Conservation (phyloP, 2,329 filamentous ascomycete genomes). For the Phaeosphaeriaceae sp. region DNA sequence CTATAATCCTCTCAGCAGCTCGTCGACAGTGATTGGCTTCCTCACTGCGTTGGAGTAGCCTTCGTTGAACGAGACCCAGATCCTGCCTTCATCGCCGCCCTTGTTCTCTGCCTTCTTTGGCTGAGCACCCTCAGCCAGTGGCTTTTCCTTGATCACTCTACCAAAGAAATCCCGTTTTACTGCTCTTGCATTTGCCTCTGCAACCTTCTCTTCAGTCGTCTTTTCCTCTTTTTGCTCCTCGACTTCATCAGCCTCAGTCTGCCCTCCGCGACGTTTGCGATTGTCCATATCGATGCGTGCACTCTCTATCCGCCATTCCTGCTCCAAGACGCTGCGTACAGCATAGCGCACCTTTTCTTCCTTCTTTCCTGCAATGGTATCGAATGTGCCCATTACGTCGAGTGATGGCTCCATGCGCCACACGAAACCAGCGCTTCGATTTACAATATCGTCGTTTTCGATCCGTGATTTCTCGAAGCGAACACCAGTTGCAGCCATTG, state of each 20-base stretch:
- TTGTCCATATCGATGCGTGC: constrained; percentile 70
- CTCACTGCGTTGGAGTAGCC: constrained; percentile 91
- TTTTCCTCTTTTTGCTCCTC: constrained; percentile 23
- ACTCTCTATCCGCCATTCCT: constrained; percentile 81
- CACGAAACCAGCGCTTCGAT: constrained; percentile 69
- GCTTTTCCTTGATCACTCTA: constrained; percentile 65
- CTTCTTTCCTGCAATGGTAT: constrained; percentile 66
- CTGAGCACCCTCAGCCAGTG: constrained; percentile 49
- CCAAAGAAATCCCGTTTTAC: constrained; percentile 89
- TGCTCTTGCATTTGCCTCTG: constrained; percentile 36
- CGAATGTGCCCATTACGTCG: constrained; percentile 79
- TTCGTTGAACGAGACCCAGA: constrained; percentile 91
- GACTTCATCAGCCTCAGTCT: constrained; percentile 23
- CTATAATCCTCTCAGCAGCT: constrained; percentile 74
- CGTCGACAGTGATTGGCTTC: constrained; percentile 82
- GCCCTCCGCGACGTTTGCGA: constrained; percentile 61
- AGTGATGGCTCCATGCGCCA: constrained; percentile 94
- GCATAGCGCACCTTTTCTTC: constrained; percentile 85
- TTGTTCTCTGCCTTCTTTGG: constrained; percentile 43
- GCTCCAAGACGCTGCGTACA: constrained; percentile 89
- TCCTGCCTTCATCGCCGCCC: constrained; percentile 61
- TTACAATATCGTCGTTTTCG: constrained; percentile 67
- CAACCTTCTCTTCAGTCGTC: constrained; percentile 29
- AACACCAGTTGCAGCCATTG: constrained; percentile 84
- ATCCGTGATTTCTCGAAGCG: constrained; percentile 81